These are phyloP conservation scores for Metrosideros polymorpha DNA, from an alignment of 441 rosid genomes.

Conservation along the genomic window DNA sequence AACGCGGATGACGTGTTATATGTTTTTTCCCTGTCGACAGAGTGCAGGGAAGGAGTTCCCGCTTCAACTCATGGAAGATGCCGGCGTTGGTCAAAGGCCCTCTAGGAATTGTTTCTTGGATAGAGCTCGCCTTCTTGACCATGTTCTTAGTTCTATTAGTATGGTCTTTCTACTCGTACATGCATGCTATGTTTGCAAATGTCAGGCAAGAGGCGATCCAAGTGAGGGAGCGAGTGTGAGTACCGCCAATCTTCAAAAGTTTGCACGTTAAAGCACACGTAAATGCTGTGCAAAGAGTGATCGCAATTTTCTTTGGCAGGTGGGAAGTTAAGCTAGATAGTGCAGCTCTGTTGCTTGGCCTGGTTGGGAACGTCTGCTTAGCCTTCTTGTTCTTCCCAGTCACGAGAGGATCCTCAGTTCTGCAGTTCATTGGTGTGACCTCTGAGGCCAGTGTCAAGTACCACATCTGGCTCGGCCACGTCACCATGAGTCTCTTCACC, in stretches of 20 bases:
- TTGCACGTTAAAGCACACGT: background rate
- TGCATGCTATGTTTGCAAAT: background rate
- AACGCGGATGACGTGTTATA: background rate
- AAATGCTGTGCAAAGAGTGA: background rate
- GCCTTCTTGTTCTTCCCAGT: constrained; percentile 56
- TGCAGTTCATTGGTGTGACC: constrained; percentile 45
- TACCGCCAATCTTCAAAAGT: background rate
- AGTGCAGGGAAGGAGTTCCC: background rate
- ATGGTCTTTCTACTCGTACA: constrained; percentile 2
- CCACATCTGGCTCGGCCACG: constrained; percentile 60
- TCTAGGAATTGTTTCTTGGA: constrained; percentile 4
- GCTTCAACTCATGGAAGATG: background rate
- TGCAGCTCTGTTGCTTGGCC: constrained; percentile 22
- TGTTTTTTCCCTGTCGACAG: background rate
- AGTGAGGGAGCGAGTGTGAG: background rate
- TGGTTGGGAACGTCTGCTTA: constrained; percentile 44
- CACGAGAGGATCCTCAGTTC: constrained; percentile 47
- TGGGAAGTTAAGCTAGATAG: constrained; percentile 34
- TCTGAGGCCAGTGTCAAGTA: constrained; percentile 63
- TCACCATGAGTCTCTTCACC: constrained; percentile 40
- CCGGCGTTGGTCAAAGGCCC: constrained; percentile 4
- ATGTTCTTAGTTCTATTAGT: background rate
- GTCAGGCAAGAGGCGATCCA: background rate
- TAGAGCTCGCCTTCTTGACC: background rate
- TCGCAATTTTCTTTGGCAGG: constrained; percentile 13